A percentile compares a stretch with the other conserved stretches of the same genome.
Conservation (phyloP, 2,329 filamentous ascomycete species). For the Esteya vermicola region DNA sequence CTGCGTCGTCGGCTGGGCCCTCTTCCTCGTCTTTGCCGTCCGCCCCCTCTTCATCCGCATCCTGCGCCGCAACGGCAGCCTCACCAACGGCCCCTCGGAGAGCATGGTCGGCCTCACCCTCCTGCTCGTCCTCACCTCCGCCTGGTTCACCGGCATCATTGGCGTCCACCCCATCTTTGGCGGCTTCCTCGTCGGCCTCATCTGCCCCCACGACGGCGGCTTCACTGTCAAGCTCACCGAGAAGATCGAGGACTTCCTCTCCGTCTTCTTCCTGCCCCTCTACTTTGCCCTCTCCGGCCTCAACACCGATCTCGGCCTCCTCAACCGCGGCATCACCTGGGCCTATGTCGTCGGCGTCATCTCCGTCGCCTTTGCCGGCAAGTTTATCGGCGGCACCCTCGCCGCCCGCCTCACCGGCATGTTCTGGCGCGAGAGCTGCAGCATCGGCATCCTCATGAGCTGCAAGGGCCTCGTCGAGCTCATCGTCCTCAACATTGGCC, state of each 20-base stretch:
- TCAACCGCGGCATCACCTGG: constrained; percentile 74
- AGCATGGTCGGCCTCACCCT: constrained; percentile 71
- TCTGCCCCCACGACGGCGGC: constrained; percentile 78
- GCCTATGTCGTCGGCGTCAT: constrained; percentile 79
- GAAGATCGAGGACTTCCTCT: constrained; percentile 86
- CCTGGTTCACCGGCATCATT: constrained; percentile 80
- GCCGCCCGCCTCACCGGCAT: constrained; percentile 65
- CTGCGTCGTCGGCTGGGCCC: constrained; percentile 55
- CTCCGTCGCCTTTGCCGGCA: constrained; percentile 67
- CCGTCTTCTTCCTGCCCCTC: constrained; percentile 69
- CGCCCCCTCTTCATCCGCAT: constrained; percentile 63
- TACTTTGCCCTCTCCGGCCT: constrained; percentile 91
- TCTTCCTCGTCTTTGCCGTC: constrained; percentile 61
- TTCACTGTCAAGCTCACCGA: constrained; percentile 86
- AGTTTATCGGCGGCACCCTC: constrained; percentile 69
- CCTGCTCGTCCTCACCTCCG: constrained; percentile 60
- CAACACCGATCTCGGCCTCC: constrained; percentile 72
- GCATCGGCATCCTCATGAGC: constrained; percentile 86
- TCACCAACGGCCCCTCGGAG: constrained; percentile 82
- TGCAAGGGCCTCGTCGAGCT: constrained; percentile 92
- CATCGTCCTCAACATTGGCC: constrained; percentile 75
- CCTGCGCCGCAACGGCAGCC: constrained; percentile 56
- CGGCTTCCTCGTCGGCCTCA: constrained; percentile 76
- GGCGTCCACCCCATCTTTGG: constrained; percentile 93
- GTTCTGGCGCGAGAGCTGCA: constrained; percentile 79